Evolutionary conservation across 495 filamentous ascomycete genomes (phyloP).

Genomic region (Xeromyces bisporus): DNA sequence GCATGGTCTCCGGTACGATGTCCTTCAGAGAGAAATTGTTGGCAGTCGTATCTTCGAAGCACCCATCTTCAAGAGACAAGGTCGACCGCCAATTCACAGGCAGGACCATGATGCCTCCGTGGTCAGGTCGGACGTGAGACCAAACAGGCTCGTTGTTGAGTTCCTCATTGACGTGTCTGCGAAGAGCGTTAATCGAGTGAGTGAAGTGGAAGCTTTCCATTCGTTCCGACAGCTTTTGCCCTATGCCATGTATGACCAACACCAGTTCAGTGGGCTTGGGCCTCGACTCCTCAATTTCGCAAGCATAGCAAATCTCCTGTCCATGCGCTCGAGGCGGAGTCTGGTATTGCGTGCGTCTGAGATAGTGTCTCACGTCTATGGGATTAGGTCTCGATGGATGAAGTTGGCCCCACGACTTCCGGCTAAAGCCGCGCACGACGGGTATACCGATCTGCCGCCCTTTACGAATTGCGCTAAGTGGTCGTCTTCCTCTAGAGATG

Average conservation of each 20-base stretch:
- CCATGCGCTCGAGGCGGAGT: constrained; percentile 10
- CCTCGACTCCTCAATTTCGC: constrained; percentile 42
- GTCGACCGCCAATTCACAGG: constrained; percentile 81
- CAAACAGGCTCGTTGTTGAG: constrained; percentile 56
- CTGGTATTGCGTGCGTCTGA: constrained; percentile 21
- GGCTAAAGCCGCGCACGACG: constrained; percentile 75
- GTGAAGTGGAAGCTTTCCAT: constrained; percentile 96
- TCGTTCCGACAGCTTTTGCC: constrained; percentile 88
- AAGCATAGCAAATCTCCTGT: constrained; percentile 30
- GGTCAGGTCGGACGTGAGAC: constrained; percentile 50
- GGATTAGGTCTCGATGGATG: constrained; percentile 42
- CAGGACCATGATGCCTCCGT: constrained; percentile 57
- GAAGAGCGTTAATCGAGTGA: constrained; percentile 79
- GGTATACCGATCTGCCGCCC: constrained; percentile 67
- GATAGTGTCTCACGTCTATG: constrained; percentile 31
- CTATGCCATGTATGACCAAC: constrained; percentile 86
- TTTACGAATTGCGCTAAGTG: constrained; percentile 70
- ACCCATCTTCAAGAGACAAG: constrained; percentile 66
- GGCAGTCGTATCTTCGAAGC: constrained; percentile 30
- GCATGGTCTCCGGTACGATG: constrained; percentile 82
- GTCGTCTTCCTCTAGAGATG: constrained; percentile 56
- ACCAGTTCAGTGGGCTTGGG: constrained; percentile 72
- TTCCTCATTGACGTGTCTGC: constrained; percentile 75
- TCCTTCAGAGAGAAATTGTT: constrained; percentile 68
- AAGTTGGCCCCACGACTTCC: constrained; percentile 54